Evolutionary conservation across 306 rosid genomes (phyloP).

Genomic region (Rosa rugosa): DNA sequence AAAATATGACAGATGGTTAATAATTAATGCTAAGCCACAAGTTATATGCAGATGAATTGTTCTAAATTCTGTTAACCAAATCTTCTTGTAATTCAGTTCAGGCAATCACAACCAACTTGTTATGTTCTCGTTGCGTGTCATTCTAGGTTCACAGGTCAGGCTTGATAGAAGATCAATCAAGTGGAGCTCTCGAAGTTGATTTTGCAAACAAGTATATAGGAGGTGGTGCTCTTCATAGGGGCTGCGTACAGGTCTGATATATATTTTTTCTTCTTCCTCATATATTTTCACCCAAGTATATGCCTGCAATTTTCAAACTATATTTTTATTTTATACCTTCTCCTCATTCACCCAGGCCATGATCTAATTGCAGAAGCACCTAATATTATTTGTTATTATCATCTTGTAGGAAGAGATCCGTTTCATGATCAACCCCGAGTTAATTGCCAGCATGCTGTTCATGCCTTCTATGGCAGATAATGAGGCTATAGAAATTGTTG

Average conservation of each 20-base stretch:
- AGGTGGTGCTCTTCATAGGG: slow-evolving; percentile 82
- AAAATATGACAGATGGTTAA: slow-evolving; percentile 6
- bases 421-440: slow-evolving; percentile 86
- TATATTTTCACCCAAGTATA: background rate
- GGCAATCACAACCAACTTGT: slow-evolving; percentile 1
- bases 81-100: slow-evolving; percentile 12
- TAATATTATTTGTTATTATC: slow-evolving; percentile 22
- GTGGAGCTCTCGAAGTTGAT: slow-evolving; percentile 83
- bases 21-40: background rate
- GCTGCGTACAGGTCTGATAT: slow-evolving; percentile 78
- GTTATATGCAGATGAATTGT: background rate
- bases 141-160: slow-evolving; percentile 66
- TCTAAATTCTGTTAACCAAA: background rate
- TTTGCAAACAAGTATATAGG: slow-evolving; percentile 92
- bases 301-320: background rate
- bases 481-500: slow-evolving; percentile 87
- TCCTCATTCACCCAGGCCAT: slow-evolving; percentile 23
- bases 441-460: slow-evolving; percentile 87
- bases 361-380: slow-evolving; percentile 23
- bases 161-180: slow-evolving; percentile 75
- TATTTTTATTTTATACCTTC: slow-evolving; percentile 12
- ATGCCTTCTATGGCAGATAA: slow-evolving; percentile 86
- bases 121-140: slow-evolving; percentile 21
- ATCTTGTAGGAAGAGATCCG: slow-evolving; percentile 88
- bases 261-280: background rate